phyloP scores from a whole-genome alignment of 345 rosid species.

The Eucalyptus grandis region DNA sequence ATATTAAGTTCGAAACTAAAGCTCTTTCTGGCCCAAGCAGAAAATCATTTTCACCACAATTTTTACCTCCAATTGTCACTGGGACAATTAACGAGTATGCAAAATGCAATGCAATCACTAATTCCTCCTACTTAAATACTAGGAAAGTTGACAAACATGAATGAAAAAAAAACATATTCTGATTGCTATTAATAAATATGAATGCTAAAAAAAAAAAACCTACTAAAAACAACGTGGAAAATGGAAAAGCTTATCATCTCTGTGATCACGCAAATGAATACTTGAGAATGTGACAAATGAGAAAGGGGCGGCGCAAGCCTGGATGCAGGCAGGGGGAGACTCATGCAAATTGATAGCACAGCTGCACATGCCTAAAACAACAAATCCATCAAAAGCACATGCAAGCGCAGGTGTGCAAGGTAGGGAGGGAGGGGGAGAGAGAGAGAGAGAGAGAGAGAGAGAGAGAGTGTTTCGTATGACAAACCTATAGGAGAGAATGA shows the following conservation, averaged over 20 bases:
- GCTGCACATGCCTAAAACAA: background rate
- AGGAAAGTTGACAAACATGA: background rate
- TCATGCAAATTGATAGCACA: background rate
- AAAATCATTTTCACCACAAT: background rate
- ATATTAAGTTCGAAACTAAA: background rate
- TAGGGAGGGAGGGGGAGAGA: background rate
- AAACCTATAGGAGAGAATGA: background rate
- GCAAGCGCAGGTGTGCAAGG: background rate
- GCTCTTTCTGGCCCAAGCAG: background rate
- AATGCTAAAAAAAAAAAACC: background rate
- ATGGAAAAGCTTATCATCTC: background rate
- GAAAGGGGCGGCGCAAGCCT: background rate
- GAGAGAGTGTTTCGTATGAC: background rate
- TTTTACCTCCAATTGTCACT: background rate
- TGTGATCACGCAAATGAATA: background rate
- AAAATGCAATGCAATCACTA: background rate
- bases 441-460: fast-evolving
- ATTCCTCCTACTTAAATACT: background rate
- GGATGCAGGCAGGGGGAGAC: background rate
- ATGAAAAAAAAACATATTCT: background rate
- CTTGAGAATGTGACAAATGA: background rate
- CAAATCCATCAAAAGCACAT: background rate
- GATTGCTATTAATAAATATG: background rate
- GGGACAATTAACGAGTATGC: background rate
- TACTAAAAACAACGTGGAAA: background rate